Conservation (phyloP, 1,284 basidiomycete genomes). For the Coniferiporia sulphurascens region DNA sequence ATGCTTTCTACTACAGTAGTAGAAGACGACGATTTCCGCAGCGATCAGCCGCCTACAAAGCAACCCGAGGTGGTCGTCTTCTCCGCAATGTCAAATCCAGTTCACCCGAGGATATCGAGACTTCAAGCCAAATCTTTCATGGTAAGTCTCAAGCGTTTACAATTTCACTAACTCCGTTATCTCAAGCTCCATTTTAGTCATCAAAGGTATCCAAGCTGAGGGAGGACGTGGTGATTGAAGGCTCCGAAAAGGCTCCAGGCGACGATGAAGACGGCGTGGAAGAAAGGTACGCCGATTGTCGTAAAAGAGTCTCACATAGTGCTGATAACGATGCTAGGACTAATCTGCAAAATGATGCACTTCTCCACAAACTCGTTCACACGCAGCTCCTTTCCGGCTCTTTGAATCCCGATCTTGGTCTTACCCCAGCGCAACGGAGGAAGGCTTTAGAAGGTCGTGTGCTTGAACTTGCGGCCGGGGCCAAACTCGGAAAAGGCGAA, state of each 20-base stretch:
- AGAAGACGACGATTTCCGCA: conserved; percentile 38
- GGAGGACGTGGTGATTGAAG: conserved; percentile 19
- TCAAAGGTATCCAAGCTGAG: conserved; percentile 65
- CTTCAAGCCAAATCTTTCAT: conserved; percentile 63
- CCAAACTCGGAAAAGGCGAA: conserved; percentile 71
- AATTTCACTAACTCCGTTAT: neutral
- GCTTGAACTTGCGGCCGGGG: conserved; percentile 58
- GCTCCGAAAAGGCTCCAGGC: conserved; percentile 23
- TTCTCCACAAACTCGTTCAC: conserved; percentile 71
- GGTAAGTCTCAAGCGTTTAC: conserved; percentile 37
- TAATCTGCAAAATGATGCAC: conserved; percentile 67
- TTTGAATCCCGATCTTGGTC: conserved; percentile 50
- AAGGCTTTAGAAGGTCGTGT: conserved; percentile 72
- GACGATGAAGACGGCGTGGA: conserved; percentile 40
- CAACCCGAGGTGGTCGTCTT: conserved; percentile 52
- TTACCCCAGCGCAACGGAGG: conserved; percentile 59
- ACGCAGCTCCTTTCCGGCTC: conserved; percentile 72
- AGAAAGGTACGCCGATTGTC: conserved; percentile 35
- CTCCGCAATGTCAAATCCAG: conserved; percentile 34
- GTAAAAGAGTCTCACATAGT: neutral
- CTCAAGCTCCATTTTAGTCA: conserved; percentile 42
- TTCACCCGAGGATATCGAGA: conserved; percentile 30
- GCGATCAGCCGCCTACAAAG: conserved; percentile 25
- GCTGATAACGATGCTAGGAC: conserved; percentile 40
- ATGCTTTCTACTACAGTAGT: conserved; percentile 7